Conservation (phyloP, 2,329 filamentous ascomycete genomes). For the Pleoardoris graminearum region DNA sequence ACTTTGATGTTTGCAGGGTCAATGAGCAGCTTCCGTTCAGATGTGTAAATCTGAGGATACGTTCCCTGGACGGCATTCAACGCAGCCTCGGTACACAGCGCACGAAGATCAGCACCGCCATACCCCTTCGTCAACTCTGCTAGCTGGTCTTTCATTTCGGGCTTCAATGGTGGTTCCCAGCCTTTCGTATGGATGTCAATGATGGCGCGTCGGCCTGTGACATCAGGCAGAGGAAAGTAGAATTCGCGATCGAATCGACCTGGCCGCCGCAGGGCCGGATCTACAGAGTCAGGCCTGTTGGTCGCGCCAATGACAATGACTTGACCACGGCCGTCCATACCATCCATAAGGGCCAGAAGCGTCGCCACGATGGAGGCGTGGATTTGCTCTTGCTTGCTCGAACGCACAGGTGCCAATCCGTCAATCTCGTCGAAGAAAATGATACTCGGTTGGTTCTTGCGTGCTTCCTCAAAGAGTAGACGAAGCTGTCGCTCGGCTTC, state of each 20-base stretch:
- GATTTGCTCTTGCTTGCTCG: constrained; percentile 98
- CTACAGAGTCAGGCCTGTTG: constrained; percentile 93
- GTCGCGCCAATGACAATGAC: constrained; percentile 99
- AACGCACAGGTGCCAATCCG: constrained; percentile 90
- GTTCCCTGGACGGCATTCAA: constrained; percentile 94
- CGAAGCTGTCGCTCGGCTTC: constrained; percentile 95
- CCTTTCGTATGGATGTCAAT: constrained; percentile 93
- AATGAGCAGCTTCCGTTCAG: constrained; percentile 86
- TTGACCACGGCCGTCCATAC: constrained; percentile 64
- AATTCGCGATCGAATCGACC: constrained; percentile 97
- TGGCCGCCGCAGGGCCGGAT: constrained; percentile 89
- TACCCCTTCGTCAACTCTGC: constrained; percentile 93
- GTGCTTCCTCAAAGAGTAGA: constrained; percentile 90
- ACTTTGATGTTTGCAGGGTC: constrained; percentile 83
- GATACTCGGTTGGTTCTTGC: constrained; percentile 95
- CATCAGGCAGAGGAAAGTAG: constrained; percentile 90
- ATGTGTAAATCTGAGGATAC: constrained; percentile 94
- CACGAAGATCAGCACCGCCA: constrained; percentile 90
- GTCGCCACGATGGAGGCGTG: constrained; percentile 81
- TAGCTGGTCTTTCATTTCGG: constrained; percentile 78
- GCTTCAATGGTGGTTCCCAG: constrained; percentile 78
- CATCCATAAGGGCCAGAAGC: constrained; percentile 55
- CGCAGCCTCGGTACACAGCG: constrained; percentile 92
- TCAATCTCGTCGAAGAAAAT: constrained; percentile 99
- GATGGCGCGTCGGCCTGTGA: constrained; percentile 79